These are phyloP conservation scores for Yamadazyma atlantica DNA, from an alignment of 1,139 yeast genomes.

Conservation along the genomic window DNA sequence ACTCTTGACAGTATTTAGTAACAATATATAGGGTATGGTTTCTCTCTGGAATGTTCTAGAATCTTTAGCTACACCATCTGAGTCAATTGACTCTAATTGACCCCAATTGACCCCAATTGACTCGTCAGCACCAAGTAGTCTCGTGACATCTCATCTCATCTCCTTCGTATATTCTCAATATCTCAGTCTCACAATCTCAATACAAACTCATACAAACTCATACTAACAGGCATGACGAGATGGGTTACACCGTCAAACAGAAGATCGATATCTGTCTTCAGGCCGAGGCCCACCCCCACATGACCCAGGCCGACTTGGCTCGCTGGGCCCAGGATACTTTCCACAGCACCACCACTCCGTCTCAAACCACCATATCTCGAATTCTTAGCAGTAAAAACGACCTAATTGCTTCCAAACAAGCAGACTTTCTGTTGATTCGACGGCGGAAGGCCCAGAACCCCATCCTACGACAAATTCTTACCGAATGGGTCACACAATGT, in stretches of 20 bases:
- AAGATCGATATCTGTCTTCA: constrained; percentile 66
- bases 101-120: no score
- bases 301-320: constrained; percentile 70
- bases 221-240: constrained; percentile 17
- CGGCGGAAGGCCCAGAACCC: constrained; percentile 59
- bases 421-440: constrained; percentile 54
- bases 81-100: no score
- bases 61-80: no score
- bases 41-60: no score
- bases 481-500: constrained; percentile 70
- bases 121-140: no score
- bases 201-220: no score
- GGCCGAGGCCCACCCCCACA: constrained; percentile 63
- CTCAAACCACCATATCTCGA: constrained; percentile 68
- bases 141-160: neutral
- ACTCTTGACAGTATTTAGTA: no score
- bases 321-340: constrained; percentile 60
- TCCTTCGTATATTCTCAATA: neutral
- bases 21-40: no score
- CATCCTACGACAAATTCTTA: constrained; percentile 52
- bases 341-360: constrained; percentile 54
- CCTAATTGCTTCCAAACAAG: constrained; percentile 56
- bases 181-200: neutral
- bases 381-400: constrained; percentile 59
- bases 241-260: constrained; percentile 64